Base-by-base conservation (phyloP, 2,329 filamentous ascomycete genomes). In the Colletotrichum trifolii region DNA sequence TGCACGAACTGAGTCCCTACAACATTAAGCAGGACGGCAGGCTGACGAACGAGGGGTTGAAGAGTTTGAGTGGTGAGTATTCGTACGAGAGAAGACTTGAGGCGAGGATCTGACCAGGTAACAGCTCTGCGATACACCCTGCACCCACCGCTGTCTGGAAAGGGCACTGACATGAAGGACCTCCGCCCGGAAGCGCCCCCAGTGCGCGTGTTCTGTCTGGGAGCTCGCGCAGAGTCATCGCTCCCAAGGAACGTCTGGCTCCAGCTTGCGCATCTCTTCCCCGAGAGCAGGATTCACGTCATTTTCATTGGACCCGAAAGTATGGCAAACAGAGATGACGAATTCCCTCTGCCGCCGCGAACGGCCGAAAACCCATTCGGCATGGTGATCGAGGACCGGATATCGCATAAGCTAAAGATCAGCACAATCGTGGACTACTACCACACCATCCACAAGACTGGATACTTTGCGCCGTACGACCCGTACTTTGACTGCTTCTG, bases 401-500 rank as follows among this genome's bases (percentile, higher is more conserved):
- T 99, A 8, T 93, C 91, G 74, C 89, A 91, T 60, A 90, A 91
- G 70, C 89, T 98, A 88, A 99, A 99, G 83, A 97, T 99, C 73
- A 96, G 91, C 76, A 99, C 96, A 0, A 97, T 94, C 73, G 95
- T 98, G 55, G 96, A 99, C 72, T 97, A 99, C 81, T 99, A 96
- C 82, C 95, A 99, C 79, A 98, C 93, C 2, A 87, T 99, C 71
- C 95, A 99, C 81, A 89, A 94, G 75, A 92, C 95, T 0, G 91
- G 93, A 52, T 87, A 94, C 75, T 99, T 98, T 81, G 89, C 92
- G 63, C 96, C 96, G 0, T 97, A 96, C 75, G 96, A 99, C 75
- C 96, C 96, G 1, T 99, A 99, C 81, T 97, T 99, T 77, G 96
- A 99, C 82, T 96, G 92, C 78, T 97, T 99, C 75, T 89, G 99